Percentiles rank a stretch among this genome's conserved stretches.
Evolutionary conservation across 208 protist genomes (phyloP).

Genomic region (Crithidia bombi): DNA sequence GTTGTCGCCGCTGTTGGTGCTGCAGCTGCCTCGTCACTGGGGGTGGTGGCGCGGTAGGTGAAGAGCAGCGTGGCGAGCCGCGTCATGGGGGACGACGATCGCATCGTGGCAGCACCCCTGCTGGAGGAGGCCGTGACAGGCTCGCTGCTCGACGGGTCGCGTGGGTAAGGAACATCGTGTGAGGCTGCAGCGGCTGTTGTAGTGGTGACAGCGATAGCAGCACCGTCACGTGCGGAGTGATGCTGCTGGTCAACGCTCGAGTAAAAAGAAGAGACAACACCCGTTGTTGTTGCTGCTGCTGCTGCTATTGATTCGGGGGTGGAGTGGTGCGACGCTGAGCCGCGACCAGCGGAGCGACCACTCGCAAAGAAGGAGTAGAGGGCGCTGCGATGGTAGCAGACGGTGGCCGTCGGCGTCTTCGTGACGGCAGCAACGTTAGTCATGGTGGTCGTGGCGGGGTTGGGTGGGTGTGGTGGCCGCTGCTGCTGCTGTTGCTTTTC

Average conservation of each 20-base stretch:
- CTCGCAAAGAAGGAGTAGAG: conserved; percentile 22
- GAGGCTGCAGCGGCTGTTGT: not conserved
- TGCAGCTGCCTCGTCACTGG: not conserved
- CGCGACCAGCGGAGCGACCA: not conserved
- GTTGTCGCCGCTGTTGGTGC: not conserved
- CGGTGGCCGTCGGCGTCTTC: conserved; percentile 17
- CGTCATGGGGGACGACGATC: conserved; percentile 11
- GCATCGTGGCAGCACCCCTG: not conserved
- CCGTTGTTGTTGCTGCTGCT: not conserved
- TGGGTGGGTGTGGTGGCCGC: not conserved
- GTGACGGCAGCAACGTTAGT: conserved; percentile 5
- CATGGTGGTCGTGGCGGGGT: not conserved
- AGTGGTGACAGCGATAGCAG: not conserved
- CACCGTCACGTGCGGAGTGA: too few relatives aligned
- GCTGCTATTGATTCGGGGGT: not conserved
- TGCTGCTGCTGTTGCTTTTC: conserved; percentile 7
- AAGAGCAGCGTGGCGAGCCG: conserved; percentile 8
- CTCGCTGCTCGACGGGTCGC: conserved; percentile 4
- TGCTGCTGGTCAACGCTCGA: not conserved
- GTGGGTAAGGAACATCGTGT: not conserved
- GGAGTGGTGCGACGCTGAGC: not conserved
- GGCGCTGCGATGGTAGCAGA: conserved; percentile 15
- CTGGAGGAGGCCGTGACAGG: conserved; percentile 2
- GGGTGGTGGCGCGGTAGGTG: conserved; percentile 9
- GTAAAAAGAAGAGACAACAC: not conserved